Evolutionary conservation across 257 asterid species (phyloP).

Genomic region (Asclepias syriaca): DNA sequence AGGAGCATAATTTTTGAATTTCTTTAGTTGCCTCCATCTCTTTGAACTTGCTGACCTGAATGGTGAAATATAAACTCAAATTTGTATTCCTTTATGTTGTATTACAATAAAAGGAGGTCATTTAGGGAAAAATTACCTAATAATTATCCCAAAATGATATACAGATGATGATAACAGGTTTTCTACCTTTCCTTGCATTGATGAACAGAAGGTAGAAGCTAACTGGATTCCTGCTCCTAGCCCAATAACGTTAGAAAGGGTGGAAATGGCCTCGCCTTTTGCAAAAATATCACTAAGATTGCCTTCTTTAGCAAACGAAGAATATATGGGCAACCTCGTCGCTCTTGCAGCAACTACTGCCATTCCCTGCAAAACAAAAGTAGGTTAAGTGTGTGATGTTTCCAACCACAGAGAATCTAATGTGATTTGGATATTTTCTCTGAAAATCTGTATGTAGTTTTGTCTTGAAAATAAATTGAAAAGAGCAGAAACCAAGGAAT

Average conservation of each 20-base stretch:
- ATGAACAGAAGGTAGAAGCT: slow-evolving; percentile 85
- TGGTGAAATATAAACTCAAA: not conserved
- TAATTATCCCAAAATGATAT: slow-evolving; percentile 3
- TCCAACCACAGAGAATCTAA: not conserved
- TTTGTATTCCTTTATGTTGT: not conserved
- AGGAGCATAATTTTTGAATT: not conserved
- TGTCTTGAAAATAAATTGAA: not conserved
- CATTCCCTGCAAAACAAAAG: slow-evolving; percentile 66
- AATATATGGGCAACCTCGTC: slow-evolving; percentile 90
- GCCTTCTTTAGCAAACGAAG: slow-evolving; percentile 98
- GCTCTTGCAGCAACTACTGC: slow-evolving; percentile 99
- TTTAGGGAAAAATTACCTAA: not conserved
- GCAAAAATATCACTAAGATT: slow-evolving; percentile 97
- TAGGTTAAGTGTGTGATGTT: not conserved
- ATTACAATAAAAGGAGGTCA: not conserved
- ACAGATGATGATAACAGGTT: not conserved
- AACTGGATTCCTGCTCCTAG: slow-evolving; percentile 89
- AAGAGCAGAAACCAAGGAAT: not conserved
- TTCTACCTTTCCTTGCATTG: slow-evolving; percentile 88
- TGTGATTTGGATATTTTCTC: not conserved
- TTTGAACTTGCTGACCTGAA: not conserved
- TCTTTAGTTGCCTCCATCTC: not conserved
- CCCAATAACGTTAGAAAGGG: slow-evolving; percentile 83
- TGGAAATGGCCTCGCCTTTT: slow-evolving; percentile 96
- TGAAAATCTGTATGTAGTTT: not conserved